Base-by-base conservation (phyloP, 352 stramenopile genomes). In the Phytophthora tubulina region DNA sequence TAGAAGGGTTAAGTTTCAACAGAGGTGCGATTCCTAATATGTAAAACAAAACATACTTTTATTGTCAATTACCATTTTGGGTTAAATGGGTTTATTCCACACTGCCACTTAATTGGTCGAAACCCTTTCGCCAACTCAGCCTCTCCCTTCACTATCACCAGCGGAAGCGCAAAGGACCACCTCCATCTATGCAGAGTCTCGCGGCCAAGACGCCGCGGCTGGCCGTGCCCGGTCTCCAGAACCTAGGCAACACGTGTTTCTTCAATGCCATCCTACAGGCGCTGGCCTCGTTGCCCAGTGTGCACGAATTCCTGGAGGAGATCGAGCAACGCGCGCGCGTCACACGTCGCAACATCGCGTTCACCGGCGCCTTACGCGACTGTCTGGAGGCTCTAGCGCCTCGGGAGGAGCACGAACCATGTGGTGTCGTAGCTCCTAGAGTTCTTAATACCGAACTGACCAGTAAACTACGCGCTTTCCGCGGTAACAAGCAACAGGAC, bases 171-270 rank as follows among this genome's bases (percentile, higher is more conserved):
- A 39, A 53, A 27, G 21, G 46, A 21, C 46, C 5, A 48, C 15
- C n/a, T n/a, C 36, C 10, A 53, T 4, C 31, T 15, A 79, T 75
- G 66, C 31, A 41, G 38, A 72, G 55, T 54, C 49, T 75, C 44
- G 72, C 55, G 39, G 61, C 62, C 57, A 70, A 73, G 67, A 69
- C 62, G 62, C 65, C 54, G 55, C 67, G 68, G 11, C 33, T 73
- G 32, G 42, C 61, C 3, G 57, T 73, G 15, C 65, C 88, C 1
- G 90, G 90, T n/a, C 81, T 96, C 42, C 79, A 92, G 70, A 97
- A 97, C 66, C 75, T 97, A n/a, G 89, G 90, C 71, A 97, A 97
- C 70, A 95, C 90, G 51, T 97, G 90, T 77, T 97, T 95, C 69
- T 95, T 97, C 78, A 97, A 97, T 67, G 90, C 89, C 33, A 94